Conservation (phyloP, 2,329 filamentous ascomycete species). For the Fusarium luffae region DNA sequence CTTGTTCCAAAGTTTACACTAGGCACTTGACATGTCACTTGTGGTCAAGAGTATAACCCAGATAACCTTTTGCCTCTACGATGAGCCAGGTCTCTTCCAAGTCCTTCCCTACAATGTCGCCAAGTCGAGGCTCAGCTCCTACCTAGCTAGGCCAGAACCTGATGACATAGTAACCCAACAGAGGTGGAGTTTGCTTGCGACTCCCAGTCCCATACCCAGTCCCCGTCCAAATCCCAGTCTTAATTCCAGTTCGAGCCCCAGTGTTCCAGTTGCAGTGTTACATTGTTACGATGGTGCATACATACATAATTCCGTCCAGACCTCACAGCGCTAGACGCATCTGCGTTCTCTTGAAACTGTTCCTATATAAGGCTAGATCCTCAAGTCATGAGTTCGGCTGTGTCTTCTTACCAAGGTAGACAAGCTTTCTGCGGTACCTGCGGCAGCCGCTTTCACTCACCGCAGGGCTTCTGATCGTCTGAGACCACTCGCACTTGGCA, state of each 20-base stretch:
- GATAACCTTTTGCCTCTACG: not conserved
- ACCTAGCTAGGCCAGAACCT: not conserved
- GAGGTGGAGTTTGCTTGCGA: not conserved
- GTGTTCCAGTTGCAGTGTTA: slow-evolving; percentile 3
- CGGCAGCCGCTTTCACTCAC: slow-evolving; percentile 9
- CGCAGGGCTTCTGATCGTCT: not conserved
- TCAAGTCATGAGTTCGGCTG: not conserved
- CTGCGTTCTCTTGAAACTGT: not conserved
- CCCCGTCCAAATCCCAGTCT: not conserved
- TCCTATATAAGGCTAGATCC: not conserved
- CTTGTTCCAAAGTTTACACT: not conserved
- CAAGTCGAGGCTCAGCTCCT: slow-evolving; percentile 18
- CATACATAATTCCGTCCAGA: not conserved
- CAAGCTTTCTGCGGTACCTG: slow-evolving; percentile 4
- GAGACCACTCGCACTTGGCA: not conserved
- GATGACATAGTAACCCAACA: not conserved
- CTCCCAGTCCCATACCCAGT: not conserved
- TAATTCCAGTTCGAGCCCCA: not conserved
- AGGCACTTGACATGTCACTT: not conserved
- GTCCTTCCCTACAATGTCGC: not conserved
- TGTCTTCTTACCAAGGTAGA: not conserved
- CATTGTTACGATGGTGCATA: slow-evolving; percentile 1
- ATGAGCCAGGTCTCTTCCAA: not conserved
- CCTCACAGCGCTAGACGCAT: not conserved
- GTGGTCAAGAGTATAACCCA: not conserved